These are phyloP conservation scores for Paraurostyla sp. DNA, from an alignment of 73 alveolate genomes.

Conservation along the genomic window DNA sequence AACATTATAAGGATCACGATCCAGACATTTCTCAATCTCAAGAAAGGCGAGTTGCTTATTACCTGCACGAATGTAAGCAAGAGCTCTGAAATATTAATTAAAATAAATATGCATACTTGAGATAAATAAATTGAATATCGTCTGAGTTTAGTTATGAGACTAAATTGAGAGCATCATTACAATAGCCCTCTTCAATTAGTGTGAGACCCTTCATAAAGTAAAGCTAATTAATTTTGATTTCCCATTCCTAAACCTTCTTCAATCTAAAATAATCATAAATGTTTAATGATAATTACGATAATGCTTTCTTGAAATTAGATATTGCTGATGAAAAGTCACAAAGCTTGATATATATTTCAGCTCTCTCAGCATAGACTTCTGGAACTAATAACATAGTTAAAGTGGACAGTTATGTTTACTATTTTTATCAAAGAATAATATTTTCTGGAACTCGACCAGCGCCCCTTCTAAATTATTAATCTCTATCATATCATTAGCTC, in stretches of 20 bases:
- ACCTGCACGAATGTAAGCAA: constrained; percentile 81
- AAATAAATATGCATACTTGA: constrained; percentile 27
- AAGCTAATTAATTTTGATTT: constrained; percentile 65
- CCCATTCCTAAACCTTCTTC: constrained; percentile 71
- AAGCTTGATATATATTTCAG: constrained; percentile 78
- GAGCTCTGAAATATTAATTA: constrained; percentile 57
- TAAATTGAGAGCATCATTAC: constrained; percentile 79
- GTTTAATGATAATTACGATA: background rate
- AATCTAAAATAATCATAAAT: background rate
- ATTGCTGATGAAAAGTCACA: constrained; percentile 84
- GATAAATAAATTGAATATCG: constrained; percentile 76
- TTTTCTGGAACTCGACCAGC: constrained; percentile 75
- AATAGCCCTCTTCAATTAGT: constrained; percentile 83
- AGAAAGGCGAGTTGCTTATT: constrained; percentile 75
- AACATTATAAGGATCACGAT: constrained; percentile 76
- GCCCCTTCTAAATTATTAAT: constrained; percentile 76
- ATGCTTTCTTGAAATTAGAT: constrained; percentile 76
- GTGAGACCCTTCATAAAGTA: constrained; percentile 79
- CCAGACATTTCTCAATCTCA: constrained; percentile 80
- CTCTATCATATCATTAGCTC: constrained; percentile 73
- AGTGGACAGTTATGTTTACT: background rate
- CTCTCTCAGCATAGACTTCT: constrained; percentile 82
- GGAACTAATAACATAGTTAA: constrained; percentile 48
- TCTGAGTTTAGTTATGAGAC: constrained; percentile 72
- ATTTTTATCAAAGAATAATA: constrained; percentile 68